phyloP scores from a whole-genome alignment of 2,329 filamentous ascomycete species.

The Teratosphaeria pseudoeucalypti region DNA sequence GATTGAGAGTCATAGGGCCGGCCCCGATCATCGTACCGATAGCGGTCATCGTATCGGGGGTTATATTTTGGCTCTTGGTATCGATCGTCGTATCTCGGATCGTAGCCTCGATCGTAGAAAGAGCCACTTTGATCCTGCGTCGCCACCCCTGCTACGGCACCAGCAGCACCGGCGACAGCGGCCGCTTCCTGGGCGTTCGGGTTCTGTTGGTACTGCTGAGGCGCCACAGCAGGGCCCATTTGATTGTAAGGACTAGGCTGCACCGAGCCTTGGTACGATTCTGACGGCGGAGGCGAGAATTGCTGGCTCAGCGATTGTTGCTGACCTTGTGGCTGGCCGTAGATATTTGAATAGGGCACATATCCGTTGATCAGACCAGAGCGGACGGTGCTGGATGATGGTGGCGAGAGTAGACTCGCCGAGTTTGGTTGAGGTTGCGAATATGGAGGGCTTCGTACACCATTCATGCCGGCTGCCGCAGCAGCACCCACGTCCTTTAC shows the following conservation, averaged over 20 bases:
- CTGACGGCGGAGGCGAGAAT: constrained; percentile 9
- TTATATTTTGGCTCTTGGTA: constrained; percentile 9
- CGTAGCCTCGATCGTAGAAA: constrained; percentile 3
- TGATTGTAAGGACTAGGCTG: constrained; percentile 16
- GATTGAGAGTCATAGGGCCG: constrained; percentile 3
- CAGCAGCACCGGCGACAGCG: constrained; percentile 6
- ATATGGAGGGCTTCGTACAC: background rate
- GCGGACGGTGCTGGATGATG: background rate
- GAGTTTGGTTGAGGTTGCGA: constrained; percentile 4
- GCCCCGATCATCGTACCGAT: constrained; percentile 9
- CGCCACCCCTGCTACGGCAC: constrained; percentile 2
- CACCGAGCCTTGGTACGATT: constrained; percentile 12
- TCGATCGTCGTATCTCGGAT: constrained; percentile 4
- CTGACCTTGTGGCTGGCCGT: constrained; percentile 12
- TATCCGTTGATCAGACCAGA: constrained; percentile 17
- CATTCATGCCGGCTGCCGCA: constrained; percentile 4
- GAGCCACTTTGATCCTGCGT: background rate
- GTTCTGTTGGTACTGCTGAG: constrained; percentile 17
- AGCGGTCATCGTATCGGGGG: constrained; percentile 4
- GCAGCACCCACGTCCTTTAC: constrained; percentile 2
- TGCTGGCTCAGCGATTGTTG: constrained; percentile 1
- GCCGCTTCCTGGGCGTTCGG: constrained; percentile 16
- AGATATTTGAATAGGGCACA: constrained; percentile 27
- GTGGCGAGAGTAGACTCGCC: background rate
- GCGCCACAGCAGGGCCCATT: constrained; percentile 6